These are phyloP conservation scores for Trichosanthes cucumerina DNA, from an alignment of 306 rosid genomes.

Conservation along the genomic window DNA sequence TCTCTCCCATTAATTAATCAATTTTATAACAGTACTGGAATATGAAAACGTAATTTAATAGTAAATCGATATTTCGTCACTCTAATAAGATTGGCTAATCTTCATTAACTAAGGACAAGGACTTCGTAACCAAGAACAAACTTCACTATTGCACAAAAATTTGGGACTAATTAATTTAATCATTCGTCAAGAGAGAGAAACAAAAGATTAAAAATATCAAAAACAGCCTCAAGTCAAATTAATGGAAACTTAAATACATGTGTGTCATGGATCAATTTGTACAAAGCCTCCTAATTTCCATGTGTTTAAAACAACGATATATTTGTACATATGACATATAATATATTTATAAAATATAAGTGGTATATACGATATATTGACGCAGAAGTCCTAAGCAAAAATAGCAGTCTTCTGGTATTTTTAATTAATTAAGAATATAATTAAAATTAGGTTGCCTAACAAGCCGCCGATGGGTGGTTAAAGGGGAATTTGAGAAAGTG, in stretches of 20 bases:
- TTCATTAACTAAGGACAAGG: not conserved
- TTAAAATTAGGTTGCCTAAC: constrained; percentile 14
- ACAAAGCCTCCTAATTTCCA: constrained; percentile 10
- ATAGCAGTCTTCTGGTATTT: constrained; percentile 9
- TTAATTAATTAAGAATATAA: not conserved
- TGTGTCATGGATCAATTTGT: not conserved
- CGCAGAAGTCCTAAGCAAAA: constrained; percentile 18
- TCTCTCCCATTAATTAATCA: not conserved
- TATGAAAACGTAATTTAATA: not conserved
- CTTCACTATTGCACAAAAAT: not conserved
- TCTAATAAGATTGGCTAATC: not conserved
- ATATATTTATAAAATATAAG: not conserved
- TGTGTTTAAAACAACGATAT: not conserved
- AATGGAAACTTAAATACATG: not conserved
- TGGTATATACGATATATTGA: not conserved
- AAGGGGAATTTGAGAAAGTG: constrained; percentile 28
- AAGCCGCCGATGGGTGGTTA: constrained; percentile 50
- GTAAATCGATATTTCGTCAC: not conserved
- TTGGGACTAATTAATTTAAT: not conserved
- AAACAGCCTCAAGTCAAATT: not conserved
- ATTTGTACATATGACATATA: not conserved
- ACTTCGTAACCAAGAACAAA: not conserved
- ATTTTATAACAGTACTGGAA: not conserved
- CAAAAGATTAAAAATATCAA: not conserved
- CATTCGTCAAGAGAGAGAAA: not conserved